Conservation (phyloP, 2,329 filamentous ascomycete species). For the Sordariomycetes sp. region DNA sequence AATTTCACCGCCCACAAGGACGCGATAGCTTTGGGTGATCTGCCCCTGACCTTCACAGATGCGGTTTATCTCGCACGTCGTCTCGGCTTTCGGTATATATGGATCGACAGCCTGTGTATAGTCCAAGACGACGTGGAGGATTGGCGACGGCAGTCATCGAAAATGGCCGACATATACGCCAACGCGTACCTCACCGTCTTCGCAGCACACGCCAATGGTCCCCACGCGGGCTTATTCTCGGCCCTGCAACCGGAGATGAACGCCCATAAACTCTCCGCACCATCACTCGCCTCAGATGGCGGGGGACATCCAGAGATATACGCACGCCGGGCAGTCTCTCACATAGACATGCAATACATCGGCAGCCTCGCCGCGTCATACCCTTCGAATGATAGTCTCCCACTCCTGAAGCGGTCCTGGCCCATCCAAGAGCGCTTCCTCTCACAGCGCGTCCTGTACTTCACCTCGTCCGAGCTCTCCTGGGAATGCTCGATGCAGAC, state of each 20-base stretch:
- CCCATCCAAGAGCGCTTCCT: background rate
- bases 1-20: background rate
- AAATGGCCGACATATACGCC: background rate
- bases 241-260: background rate
- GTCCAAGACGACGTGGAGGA: background rate
- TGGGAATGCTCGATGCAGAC: background rate
- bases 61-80: background rate
- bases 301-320: background rate
- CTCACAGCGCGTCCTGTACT: background rate
- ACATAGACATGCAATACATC: background rate
- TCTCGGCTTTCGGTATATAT: background rate
- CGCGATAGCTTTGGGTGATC: background rate
- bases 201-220: background rate
- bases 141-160: background rate
- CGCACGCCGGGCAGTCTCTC: background rate
- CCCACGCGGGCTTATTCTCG: background rate
- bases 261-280: background rate
- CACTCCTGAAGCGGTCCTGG: background rate
- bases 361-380: background rate
- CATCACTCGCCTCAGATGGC: background rate
- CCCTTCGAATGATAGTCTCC: background rate
- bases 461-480: background rate
- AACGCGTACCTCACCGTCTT: background rate
- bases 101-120: background rate
- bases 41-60: background rate